These are phyloP conservation scores for Nepenthes alata DNA, from an alignment of 179 eudicot genomes.

Conservation along the genomic window DNA sequence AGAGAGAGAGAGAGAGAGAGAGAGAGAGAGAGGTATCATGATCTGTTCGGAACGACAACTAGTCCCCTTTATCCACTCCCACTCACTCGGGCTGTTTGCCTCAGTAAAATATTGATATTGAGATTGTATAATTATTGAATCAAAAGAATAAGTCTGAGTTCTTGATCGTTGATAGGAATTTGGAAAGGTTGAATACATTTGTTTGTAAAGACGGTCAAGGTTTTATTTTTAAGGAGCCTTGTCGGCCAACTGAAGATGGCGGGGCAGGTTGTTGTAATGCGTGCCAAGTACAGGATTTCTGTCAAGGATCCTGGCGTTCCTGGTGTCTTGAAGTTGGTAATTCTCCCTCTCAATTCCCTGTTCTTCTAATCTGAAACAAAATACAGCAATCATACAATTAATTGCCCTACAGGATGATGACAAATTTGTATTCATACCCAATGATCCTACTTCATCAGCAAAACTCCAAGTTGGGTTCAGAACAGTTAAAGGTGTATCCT, in stretches of 20 bases:
- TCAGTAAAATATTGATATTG: no score
- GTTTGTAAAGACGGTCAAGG: no score
- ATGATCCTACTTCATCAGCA: slow-evolving; percentile 35
- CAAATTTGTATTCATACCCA: slow-evolving; percentile 46
- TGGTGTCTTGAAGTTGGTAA: slow-evolving; percentile 59
- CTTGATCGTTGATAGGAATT: no score
- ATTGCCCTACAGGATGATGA: slow-evolving; percentile 38
- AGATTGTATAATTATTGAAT: no score
- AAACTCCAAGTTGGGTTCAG: slow-evolving; percentile 41
- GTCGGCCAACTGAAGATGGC: slow-evolving; percentile 4
- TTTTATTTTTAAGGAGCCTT: no score
- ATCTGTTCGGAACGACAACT: no score
- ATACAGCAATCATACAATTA: not conserved
- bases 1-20: no score
- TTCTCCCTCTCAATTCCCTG: not conserved
- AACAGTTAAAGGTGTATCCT: slow-evolving; percentile 44
- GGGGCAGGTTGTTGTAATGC: slow-evolving; percentile 17
- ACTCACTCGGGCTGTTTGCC: no score
- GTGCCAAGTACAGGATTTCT: slow-evolving; percentile 55
- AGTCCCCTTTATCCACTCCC: no score
- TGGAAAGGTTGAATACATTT: no score
- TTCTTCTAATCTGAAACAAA: not conserved
- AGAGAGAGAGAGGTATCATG: no score
- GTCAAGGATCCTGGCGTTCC: slow-evolving; percentile 58
- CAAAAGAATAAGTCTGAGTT: no score